A percentile compares a stretch with the other conserved stretches of the same genome.
Evolutionary conservation across 2,329 filamentous ascomycete genomes (phyloP).

Genomic region (Hansfordia pulvinata): DNA sequence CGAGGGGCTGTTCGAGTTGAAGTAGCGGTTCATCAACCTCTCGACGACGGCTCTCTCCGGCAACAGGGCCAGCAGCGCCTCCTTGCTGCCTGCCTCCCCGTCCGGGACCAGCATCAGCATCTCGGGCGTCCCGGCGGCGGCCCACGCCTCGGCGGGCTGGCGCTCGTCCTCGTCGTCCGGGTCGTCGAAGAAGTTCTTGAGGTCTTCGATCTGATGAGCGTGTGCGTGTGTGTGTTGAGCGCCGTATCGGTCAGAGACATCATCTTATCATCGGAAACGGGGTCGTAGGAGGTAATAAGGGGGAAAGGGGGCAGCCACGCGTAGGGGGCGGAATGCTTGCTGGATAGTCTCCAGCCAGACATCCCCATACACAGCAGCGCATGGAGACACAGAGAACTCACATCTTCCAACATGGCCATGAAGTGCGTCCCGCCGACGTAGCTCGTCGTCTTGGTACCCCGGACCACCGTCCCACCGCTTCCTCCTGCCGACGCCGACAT

Average conservation of each 20-base stretch:
- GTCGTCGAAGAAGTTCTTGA: conserved; percentile 43
- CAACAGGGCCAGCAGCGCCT: conserved; percentile 32
- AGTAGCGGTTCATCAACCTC: conserved; percentile 37
- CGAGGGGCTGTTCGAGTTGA: conserved; percentile 36
- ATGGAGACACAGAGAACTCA: conserved; percentile 22
- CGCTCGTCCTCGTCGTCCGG: conserved; percentile 20
- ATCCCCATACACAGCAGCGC: too few species aligned
- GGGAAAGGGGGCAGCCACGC: neutral
- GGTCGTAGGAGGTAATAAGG: conserved; percentile 1
- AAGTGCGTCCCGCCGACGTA: conserved; percentile 48
- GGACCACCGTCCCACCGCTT: conserved; percentile 26
- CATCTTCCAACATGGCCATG: conserved; percentile 46
- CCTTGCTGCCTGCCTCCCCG: conserved; percentile 22
- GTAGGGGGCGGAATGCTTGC: too few species aligned
- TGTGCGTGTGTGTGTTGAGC: too few species aligned
- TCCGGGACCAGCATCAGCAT: conserved; percentile 27
- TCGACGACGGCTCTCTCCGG: conserved; percentile 33
- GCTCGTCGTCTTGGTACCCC: conserved; percentile 26
- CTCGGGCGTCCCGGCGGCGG: conserved; percentile 23
- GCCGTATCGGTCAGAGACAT: too few species aligned
- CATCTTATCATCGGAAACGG: too few species aligned
- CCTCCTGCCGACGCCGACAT: conserved; percentile 9
- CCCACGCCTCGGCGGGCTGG: conserved; percentile 14
- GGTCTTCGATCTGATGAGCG: conserved; percentile 36
- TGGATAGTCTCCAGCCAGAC: too few species aligned